Evolutionary conservation across 805 yeast genomes (phyloP), one percentile per base, ranked within the genome.

Genomic region (Metschnikowia similis): DNA sequence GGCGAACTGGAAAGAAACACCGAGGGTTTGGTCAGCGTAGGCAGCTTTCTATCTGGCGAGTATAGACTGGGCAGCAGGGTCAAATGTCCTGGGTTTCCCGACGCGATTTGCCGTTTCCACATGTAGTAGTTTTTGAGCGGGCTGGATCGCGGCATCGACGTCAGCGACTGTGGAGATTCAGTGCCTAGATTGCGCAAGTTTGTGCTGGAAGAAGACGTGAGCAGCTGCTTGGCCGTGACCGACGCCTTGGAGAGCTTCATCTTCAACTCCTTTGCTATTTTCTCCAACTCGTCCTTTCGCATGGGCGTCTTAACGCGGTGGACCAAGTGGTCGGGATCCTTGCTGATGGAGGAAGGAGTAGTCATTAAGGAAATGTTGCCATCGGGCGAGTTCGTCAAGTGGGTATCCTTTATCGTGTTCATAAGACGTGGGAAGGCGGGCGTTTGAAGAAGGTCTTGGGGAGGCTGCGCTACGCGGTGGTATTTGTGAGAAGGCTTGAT

Each of bases 271-370:
- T 66, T 65, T 51, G 78, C 78, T 28, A 73, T 73, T 47, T 70
- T 66, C 56, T 73, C 78, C 51, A 73, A 60, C 51, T 73, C 78
- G 49, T 72, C 78, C 56, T 73, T 73, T 51, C 66, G 66, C 57
- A 73, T 63, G 21, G 74, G 68, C 6, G 75, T 66, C 52, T 71
- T 71, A 13, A 63, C 62, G 46, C 58, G 60, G 41, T 49, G 55
- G 16, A 42, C 13, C 36, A 35, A 21, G 27, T 37, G 43, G 41
- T 44, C 48, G 21, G 51, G 40, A 14, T 49, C 55, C 40, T 46
- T 53, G 27, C 42, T 46, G 44, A 53, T 53, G 7, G 55, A 31
- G 11, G 44, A 43, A n/a, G 57, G 54, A 21, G 50, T 50, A 27
- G 43, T 31, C 41, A 48, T 48, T 21, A 29, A 17, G 51, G 59